Percentiles rank a stretch among this genome's conserved stretches.
These are phyloP conservation scores for Pseudohalonectria lignicola DNA, from an alignment of 2,329 filamentous ascomycete genomes.

Conservation along the genomic window DNA sequence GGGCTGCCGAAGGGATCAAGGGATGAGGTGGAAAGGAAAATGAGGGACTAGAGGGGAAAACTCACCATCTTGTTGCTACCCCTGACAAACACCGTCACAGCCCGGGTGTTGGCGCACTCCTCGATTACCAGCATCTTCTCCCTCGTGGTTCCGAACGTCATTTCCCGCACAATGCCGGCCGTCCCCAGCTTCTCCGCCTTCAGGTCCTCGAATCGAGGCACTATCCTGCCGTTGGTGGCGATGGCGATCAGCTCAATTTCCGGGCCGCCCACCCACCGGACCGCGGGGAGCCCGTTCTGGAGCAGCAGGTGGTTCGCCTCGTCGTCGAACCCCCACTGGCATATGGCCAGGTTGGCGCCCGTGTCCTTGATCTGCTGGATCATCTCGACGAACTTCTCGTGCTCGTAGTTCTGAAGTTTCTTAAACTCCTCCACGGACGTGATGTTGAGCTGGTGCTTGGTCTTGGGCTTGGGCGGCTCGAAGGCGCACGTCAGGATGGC, in stretches of 20 bases:
- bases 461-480: conserved; percentile 98
- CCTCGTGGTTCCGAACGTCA: conserved; percentile 92
- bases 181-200: conserved; percentile 81
- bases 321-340: conserved; percentile 99
- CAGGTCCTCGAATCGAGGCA: conserved; percentile 92
- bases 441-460: conserved; percentile 98
- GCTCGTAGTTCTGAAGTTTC: conserved; percentile 91
- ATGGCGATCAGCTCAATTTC: conserved; percentile 99
- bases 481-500: conserved; percentile 97
- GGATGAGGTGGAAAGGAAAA: no score
- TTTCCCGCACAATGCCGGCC: conserved; percentile 83
- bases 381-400: conserved; percentile 96
- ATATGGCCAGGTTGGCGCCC: conserved; percentile 93
- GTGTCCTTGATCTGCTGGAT: conserved; percentile 97
- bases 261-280: conserved; percentile 94
- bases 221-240: conserved; percentile 94
- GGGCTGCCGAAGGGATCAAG: no score
- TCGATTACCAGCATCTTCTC: conserved; percentile 99
- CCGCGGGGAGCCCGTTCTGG: conserved; percentile 90
- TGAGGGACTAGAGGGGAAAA: no score
- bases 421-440: conserved; percentile 97
- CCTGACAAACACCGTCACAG: conserved; percentile 90
- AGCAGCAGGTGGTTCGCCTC: conserved; percentile 96
- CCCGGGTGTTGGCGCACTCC: conserved; percentile 94
- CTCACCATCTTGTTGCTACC: conserved; percentile 98